Evolutionary conservation across 139 green algal species (phyloP).

Genomic region (Ulvella scutata): DNA sequence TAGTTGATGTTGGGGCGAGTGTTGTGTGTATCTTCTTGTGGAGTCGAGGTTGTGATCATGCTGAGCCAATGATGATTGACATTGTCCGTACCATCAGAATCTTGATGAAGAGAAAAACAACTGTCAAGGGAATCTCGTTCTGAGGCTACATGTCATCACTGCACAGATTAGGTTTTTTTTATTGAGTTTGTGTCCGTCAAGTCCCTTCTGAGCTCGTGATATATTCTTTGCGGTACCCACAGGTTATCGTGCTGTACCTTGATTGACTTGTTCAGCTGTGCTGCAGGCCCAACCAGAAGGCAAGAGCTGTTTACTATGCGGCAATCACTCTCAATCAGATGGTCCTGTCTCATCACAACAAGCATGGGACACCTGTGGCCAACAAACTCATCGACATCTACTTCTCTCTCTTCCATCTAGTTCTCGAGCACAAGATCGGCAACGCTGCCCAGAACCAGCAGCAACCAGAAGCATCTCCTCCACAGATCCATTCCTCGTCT

Average conservation of each 20-base stretch:
- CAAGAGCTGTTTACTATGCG: slow-evolving; percentile 71
- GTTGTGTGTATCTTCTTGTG: background rate
- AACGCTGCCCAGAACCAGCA: slow-evolving; percentile 24
- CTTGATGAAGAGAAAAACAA: background rate
- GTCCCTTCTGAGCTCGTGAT: too few species aligned
- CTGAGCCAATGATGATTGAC: background rate
- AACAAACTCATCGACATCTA: slow-evolving; percentile 72
- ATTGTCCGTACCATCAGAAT: slow-evolving; percentile 3
- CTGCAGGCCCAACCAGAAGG: slow-evolving; percentile 32
- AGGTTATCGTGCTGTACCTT: too few species aligned
- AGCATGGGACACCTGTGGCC: slow-evolving; percentile 43
- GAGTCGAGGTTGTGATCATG: background rate
- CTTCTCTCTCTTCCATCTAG: slow-evolving; percentile 73
- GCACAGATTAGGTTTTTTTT: too few species aligned
- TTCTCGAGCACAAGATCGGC: slow-evolving; percentile 55
- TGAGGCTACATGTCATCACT: too few species aligned
- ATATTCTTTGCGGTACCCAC: too few species aligned
- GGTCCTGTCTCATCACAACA: slow-evolving; percentile 32
- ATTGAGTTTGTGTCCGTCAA: too few species aligned
- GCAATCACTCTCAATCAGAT: slow-evolving; percentile 89
- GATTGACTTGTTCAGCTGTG: too few species aligned
- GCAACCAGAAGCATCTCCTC: too few species aligned
- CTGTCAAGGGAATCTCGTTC: background rate
- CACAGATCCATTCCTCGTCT: too few species aligned
- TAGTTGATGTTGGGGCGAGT: background rate